These are phyloP conservation scores for Fusarium foetens DNA, from an alignment of 2,329 filamentous ascomycete genomes.

Conservation along the genomic window DNA sequence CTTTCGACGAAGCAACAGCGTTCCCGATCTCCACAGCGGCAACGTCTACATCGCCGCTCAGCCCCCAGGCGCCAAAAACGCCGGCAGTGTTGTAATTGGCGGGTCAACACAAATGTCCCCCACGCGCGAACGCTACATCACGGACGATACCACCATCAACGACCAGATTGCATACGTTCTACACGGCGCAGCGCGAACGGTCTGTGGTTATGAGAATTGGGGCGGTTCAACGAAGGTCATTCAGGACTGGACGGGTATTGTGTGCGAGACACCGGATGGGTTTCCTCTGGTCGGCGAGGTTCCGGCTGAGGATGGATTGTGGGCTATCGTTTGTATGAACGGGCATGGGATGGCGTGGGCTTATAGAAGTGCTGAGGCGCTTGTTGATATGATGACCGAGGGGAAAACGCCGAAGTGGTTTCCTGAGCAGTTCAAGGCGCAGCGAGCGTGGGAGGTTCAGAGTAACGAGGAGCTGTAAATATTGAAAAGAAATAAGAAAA, in stretches of 20 bases:
- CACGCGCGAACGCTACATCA: constrained; percentile 5
- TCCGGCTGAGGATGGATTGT: constrained; percentile 21
- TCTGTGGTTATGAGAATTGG: constrained; percentile 20
- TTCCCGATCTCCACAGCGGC: constrained; percentile 12
- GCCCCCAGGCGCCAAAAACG: constrained; percentile 4
- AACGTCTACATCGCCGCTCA: constrained; percentile 25
- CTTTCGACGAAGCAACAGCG: constrained; percentile 12
- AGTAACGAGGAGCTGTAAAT: neutral
- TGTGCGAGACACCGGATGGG: constrained; percentile 15
- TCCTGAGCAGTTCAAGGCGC: constrained; percentile 21
- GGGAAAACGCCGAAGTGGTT: constrained; percentile 27
- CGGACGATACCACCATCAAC: constrained; percentile 13
- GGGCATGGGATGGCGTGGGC: constrained; percentile 28
- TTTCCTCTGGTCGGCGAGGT: constrained; percentile 20
- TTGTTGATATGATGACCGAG: constrained; percentile 30
- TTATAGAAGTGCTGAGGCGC: constrained; percentile 24
- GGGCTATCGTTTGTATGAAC: constrained; percentile 31
- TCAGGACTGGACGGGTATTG: constrained; percentile 25
- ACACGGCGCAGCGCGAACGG: constrained; percentile 8
- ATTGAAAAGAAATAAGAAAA: neutral
- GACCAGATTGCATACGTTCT: constrained; percentile 18
- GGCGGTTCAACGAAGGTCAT: constrained; percentile 15
- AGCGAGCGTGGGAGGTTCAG: constrained; percentile 16
- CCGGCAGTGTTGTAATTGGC: constrained; percentile 13
- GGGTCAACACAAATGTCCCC: constrained; percentile 26